These are phyloP conservation scores for Linnemannia hyalina DNA, from an alignment of 192 early-diverging fungal species.

Conservation along the genomic window DNA sequence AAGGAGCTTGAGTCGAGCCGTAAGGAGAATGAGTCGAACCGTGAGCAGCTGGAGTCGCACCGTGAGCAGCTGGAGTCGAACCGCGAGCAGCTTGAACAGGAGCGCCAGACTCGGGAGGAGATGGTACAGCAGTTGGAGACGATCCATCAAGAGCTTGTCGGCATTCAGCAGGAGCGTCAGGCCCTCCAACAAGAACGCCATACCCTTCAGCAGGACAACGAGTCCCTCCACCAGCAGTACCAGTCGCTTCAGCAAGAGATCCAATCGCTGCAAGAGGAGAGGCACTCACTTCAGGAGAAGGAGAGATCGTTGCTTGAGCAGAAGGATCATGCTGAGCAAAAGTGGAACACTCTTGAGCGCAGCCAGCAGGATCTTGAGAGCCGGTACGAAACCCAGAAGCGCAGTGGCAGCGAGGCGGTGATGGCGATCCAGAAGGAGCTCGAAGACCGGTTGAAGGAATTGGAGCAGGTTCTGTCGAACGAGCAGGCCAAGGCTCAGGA, in stretches of 20 bases:
- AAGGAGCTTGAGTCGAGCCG: conserved; percentile 17
- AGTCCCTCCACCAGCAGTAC: not conserved
- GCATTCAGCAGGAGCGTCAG: not conserved
- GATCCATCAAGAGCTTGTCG: conserved; percentile 12
- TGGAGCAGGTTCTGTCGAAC: conserved; percentile 13
- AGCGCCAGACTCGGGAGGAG: conserved; percentile 25
- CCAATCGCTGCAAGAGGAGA: not conserved
- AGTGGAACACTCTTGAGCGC: conserved; percentile 2
- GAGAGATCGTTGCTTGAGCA: not conserved
- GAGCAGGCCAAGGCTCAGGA: conserved; percentile 21
- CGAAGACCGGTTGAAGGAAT: conserved; percentile 27
- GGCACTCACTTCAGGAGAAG: not conserved
- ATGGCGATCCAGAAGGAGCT: conserved; percentile 13
- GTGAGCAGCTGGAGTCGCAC: not conserved
- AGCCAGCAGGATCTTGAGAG: conserved; percentile 15
- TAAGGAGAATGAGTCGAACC: conserved; percentile 9
- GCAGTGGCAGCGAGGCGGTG: conserved; percentile 1
- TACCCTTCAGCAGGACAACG: conserved; percentile 1
- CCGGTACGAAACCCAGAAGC: conserved; percentile 10
- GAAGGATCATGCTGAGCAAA: conserved; percentile 6
- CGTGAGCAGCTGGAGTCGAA: conserved; percentile 17
- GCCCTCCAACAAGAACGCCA: not conserved
- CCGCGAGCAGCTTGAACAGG: conserved; percentile 14
- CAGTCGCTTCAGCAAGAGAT: conserved; percentile 6
- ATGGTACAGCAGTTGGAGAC: conserved; percentile 11